Evolutionary conservation across 2,329 filamentous ascomycete species (phyloP).

Genomic region (Sporothrix protearum): DNA sequence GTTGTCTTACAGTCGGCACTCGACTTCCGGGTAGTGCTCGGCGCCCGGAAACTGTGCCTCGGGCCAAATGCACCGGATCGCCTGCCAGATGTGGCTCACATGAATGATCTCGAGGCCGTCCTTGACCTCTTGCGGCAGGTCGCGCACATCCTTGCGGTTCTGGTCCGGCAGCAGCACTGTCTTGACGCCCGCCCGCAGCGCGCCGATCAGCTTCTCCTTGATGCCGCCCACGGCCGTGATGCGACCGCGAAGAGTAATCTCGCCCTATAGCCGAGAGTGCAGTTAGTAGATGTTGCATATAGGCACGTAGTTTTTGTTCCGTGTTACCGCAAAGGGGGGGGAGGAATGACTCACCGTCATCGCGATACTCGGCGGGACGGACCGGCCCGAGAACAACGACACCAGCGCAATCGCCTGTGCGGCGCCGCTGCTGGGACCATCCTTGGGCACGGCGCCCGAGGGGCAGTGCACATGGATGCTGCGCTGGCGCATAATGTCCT

Average conservation of each 20-base stretch:
- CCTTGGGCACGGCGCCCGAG: slow-evolving; percentile 90
- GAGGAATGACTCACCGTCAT: slow-evolving; percentile 68
- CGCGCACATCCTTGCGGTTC: slow-evolving; percentile 88
- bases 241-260: slow-evolving; percentile 76
- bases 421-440: slow-evolving; percentile 80
- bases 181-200: slow-evolving; percentile 88
- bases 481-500: slow-evolving; percentile 94
- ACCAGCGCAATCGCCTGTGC: slow-evolving; percentile 93
- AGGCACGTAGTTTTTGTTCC: too few relatives aligned
- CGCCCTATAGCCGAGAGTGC: slow-evolving; percentile 44
- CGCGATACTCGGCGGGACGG: slow-evolving; percentile 85
- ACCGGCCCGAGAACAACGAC: slow-evolving; percentile 78
- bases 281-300: slow-evolving; percentile 31
- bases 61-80: slow-evolving; percentile 86
- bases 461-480: slow-evolving; percentile 96
- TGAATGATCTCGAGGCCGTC: slow-evolving; percentile 83
- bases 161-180: slow-evolving; percentile 82
- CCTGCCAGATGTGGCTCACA: slow-evolving; percentile 93
- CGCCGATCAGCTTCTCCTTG: slow-evolving; percentile 97
- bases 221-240: slow-evolving; percentile 95
- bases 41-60: slow-evolving; percentile 79
- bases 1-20: slow-evolving; percentile 67
- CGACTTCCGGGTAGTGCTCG: slow-evolving; percentile 61
- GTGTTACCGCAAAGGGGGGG: background rate
- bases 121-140: slow-evolving; percentile 85